Conservation (phyloP, 352 stramenopile species). For the Halophytophthora batemanensis region DNA sequence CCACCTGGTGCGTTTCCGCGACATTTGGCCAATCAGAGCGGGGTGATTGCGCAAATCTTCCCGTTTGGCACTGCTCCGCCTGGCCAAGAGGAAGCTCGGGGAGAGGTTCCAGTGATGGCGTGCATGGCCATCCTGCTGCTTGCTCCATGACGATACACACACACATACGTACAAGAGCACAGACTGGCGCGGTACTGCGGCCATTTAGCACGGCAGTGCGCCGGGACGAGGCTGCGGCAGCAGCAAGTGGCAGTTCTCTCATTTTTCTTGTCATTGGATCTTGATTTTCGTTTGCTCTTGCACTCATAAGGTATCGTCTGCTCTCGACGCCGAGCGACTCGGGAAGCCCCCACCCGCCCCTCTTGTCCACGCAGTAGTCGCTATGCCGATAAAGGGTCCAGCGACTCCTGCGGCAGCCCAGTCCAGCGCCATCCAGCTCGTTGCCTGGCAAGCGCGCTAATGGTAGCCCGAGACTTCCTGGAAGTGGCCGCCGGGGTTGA, state of each 20-base stretch:
- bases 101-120: neutral
- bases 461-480: constrained; percentile 87
- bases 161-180: too few species aligned
- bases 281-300: constrained; percentile 8
- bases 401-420: constrained; percentile 2
- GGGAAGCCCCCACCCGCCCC: too few species aligned
- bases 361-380: too few species aligned
- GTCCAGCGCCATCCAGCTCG: constrained; percentile 1
- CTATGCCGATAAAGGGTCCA: constrained; percentile 8
- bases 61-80: too few species aligned
- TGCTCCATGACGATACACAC: neutral
- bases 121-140: neutral
- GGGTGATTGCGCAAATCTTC: constrained; percentile 18
- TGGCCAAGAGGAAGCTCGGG: too few species aligned
- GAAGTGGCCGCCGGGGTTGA: constrained; percentile 94
- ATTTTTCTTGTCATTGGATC: neutral
- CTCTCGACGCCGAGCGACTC: constrained; percentile 7
- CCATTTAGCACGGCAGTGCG: too few species aligned
- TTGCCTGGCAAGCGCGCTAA: constrained; percentile 29
- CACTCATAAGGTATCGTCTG: constrained; percentile 33
- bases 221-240: too few species aligned
- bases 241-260: too few species aligned
- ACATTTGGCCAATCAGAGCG: neutral
- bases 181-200: too few species aligned
- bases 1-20: too few species aligned